Conservation (phyloP, 192 early-diverging fungal species). For the Fimicolochytrium jonesii region DNA sequence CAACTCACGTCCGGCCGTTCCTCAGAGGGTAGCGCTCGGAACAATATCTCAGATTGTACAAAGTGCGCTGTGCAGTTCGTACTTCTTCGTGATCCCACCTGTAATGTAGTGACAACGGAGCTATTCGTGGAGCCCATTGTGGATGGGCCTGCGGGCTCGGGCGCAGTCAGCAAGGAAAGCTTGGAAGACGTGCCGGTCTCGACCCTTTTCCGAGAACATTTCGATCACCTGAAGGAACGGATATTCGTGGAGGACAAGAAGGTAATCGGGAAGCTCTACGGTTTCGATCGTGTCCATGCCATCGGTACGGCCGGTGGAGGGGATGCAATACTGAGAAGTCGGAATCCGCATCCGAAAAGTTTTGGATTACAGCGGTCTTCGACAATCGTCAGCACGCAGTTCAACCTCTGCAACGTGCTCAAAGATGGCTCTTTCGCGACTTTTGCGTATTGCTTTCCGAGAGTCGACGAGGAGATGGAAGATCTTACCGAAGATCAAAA, state of each 20-base stretch:
- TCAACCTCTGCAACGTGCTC: slow-evolving; percentile 16
- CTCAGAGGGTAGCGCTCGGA: not conserved
- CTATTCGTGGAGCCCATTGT: slow-evolving; percentile 46
- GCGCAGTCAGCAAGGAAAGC: not conserved
- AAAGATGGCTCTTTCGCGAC: slow-evolving; percentile 10
- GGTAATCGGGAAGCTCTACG: slow-evolving; percentile 30
- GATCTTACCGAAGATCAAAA: not conserved
- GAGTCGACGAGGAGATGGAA: not conserved
- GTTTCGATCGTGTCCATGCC: slow-evolving; percentile 36
- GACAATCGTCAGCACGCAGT: slow-evolving; percentile 14
- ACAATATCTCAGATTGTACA: not conserved
- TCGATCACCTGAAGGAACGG: slow-evolving; percentile 19
- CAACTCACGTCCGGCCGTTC: not conserved
- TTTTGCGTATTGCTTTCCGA: slow-evolving; percentile 14
- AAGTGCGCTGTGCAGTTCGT: slow-evolving; percentile 43
- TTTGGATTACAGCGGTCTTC: not conserved
- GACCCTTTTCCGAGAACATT: slow-evolving; percentile 30
- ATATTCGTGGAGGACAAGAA: slow-evolving; percentile 21
- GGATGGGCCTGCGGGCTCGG: slow-evolving; percentile 22
- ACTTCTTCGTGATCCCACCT: slow-evolving; percentile 28
- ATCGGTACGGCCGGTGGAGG: slow-evolving; percentile 17
- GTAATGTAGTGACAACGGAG: slow-evolving; percentile 36
- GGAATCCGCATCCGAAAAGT: too few species aligned
- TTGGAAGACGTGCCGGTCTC: slow-evolving; percentile 8
- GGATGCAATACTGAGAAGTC: too few species aligned